These are phyloP conservation scores for Paxillus involutus DNA, from an alignment of 768 basidiomycete genomes.

Conservation along the genomic window DNA sequence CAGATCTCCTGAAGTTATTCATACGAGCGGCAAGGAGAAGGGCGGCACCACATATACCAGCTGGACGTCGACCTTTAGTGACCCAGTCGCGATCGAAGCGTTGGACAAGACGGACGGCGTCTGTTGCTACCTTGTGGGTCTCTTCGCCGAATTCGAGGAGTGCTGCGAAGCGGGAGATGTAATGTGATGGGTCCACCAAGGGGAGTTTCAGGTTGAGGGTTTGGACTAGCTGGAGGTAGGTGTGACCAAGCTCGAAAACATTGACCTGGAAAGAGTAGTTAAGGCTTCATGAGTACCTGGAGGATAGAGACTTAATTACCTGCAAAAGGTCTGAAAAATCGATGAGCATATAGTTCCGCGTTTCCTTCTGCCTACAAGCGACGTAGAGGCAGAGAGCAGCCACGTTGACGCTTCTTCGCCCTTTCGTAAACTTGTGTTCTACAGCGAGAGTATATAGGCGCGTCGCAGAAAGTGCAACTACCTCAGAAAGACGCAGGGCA, in stretches of 20 bases:
- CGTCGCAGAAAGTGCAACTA: constrained; percentile 77
- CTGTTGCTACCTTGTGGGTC: constrained; percentile 86
- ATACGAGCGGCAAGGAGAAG: constrained; percentile 94
- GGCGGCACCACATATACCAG: constrained; percentile 96
- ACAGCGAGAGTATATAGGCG: constrained; percentile 93
- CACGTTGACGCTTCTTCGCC: constrained; percentile 88
- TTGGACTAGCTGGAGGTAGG: constrained; percentile 91
- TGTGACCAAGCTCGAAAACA: constrained; percentile 95
- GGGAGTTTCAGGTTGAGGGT: constrained; percentile 83
- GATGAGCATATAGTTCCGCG: constrained; percentile 93
- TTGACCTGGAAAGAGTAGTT: constrained; percentile 64
- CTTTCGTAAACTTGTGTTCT: constrained; percentile 92
- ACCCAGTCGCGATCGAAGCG: constrained; percentile 98
- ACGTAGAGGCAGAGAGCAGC: constrained; percentile 96
- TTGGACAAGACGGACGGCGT: constrained; percentile 90
- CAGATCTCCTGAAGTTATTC: constrained; percentile 93
- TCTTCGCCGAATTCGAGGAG: constrained; percentile 96
- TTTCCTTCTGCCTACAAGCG: constrained; percentile 89
- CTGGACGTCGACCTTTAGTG: constrained; percentile 90
- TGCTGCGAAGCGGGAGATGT: constrained; percentile 92
- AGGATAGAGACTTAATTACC: constrained; percentile 38
- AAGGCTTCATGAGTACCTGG: background rate
- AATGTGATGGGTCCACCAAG: constrained; percentile 93
- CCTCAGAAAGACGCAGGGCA: constrained; percentile 74
- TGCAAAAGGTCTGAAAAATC: constrained; percentile 97